These are phyloP conservation scores for Thelonectria blattea DNA, from an alignment of 2,329 filamentous ascomycete genomes.

Conservation along the genomic window DNA sequence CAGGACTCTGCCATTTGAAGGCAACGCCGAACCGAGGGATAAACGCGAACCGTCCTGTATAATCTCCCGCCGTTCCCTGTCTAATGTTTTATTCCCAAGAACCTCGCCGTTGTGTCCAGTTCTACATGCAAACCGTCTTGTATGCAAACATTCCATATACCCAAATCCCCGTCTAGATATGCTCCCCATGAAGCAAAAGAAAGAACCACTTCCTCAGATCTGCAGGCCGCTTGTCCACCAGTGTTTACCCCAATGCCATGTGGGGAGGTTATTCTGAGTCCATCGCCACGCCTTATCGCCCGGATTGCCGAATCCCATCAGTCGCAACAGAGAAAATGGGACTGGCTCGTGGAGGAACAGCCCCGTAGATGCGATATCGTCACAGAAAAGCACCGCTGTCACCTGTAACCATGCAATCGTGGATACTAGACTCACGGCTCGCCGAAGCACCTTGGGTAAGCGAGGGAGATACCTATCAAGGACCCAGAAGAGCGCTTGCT, in stretches of 20 bases:
- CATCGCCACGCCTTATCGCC: conserved; percentile 74
- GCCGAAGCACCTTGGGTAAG: conserved; percentile 54
- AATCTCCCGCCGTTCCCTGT: neutral
- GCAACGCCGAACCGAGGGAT: neutral
- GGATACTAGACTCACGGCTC: conserved; percentile 65
- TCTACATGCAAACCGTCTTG: neutral
- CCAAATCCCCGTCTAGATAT: neutral
- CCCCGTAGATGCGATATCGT: conserved; percentile 77
- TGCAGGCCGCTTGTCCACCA: conserved; percentile 63
- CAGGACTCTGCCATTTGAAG: neutral
- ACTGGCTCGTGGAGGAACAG: conserved; percentile 84
- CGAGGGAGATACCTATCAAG: conserved; percentile 46
- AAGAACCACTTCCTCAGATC: conserved; percentile 32
- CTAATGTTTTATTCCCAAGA: neutral
- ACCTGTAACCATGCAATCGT: conserved; percentile 70
- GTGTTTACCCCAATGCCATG: conserved; percentile 62
- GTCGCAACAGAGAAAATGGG: conserved; percentile 74
- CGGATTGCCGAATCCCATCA: conserved; percentile 65
- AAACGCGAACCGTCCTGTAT: neutral
- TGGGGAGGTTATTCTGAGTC: conserved; percentile 57
- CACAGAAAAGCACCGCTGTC: conserved; percentile 69
- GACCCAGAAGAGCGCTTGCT: conserved; percentile 51
- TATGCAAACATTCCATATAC: neutral
- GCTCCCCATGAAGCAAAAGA: neutral
- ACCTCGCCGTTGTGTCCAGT: neutral